phyloP scores from a whole-genome alignment of 2,329 filamentous ascomycete genomes.

The Hymenoscyphus salicellus region DNA sequence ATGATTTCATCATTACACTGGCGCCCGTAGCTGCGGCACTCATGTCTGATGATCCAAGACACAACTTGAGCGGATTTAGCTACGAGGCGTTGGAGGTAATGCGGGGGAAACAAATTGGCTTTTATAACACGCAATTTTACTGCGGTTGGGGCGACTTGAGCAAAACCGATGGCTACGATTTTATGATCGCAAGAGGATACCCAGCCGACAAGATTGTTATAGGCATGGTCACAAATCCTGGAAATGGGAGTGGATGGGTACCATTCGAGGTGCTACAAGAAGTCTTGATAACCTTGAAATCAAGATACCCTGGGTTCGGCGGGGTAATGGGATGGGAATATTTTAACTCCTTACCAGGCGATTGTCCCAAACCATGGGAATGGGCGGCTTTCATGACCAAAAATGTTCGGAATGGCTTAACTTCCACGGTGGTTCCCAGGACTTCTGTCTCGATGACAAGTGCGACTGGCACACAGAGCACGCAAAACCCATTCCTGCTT shows the following conservation, averaged over 20 bases:
- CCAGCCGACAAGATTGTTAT: conserved; percentile 70
- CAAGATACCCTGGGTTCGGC: conserved; percentile 68
- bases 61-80: conserved; percentile 78
- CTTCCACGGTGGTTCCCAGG: not conserved
- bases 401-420: conserved; percentile 20
- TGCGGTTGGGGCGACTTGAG: conserved; percentile 64
- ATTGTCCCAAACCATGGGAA: conserved; percentile 62
- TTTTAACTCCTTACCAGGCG: conserved; percentile 75
- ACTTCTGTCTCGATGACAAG: conserved; percentile 4
- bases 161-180: conserved; percentile 48
- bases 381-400: conserved; percentile 67
- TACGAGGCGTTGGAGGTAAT: conserved; percentile 72
- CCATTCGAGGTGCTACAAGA: conserved; percentile 54
- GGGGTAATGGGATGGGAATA: conserved; percentile 97
- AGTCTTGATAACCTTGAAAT: conserved; percentile 55
- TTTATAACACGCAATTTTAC: conserved; percentile 94
- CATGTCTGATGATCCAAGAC: conserved; percentile 49
- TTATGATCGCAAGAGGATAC: conserved; percentile 64
- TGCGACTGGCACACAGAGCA: conserved; percentile 4
- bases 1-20: conserved; percentile 71
- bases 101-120: conserved; percentile 65
- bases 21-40: conserved; percentile 79
- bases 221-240: conserved; percentile 75
- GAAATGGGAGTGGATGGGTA: conserved; percentile 68
- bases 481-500: conserved; percentile 17